These are phyloP conservation scores for Aureobasidium musti DNA, from an alignment of 2,329 filamentous ascomycete species.

Conservation along the genomic window DNA sequence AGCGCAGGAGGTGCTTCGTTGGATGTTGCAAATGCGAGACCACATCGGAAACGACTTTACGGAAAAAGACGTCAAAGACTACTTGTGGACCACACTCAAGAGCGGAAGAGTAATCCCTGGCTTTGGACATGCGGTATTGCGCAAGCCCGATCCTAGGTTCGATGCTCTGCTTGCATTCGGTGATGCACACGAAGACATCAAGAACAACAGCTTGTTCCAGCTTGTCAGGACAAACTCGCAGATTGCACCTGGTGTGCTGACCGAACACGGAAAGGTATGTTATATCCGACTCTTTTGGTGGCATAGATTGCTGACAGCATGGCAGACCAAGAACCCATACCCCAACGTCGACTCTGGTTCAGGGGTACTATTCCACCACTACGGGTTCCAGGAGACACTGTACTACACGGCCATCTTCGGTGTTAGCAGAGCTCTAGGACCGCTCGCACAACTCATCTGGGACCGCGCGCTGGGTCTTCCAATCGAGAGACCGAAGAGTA, in stretches of 20 bases:
- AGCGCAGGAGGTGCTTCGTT: constrained; percentile 94
- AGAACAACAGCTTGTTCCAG: constrained; percentile 84
- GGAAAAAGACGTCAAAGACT: constrained; percentile 79
- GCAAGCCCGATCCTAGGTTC: constrained; percentile 96
- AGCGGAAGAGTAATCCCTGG: constrained; percentile 92
- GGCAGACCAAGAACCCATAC: constrained; percentile 60
- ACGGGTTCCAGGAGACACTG: constrained; percentile 93
- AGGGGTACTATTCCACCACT: constrained; percentile 96
- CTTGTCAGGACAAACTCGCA: constrained; percentile 92
- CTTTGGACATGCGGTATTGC: constrained; percentile 92
- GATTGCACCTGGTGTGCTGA: constrained; percentile 86
- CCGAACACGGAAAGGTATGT: constrained; percentile 81
- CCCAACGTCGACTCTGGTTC: constrained; percentile 95
- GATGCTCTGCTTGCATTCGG: constrained; percentile 97
- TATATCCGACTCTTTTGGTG: constrained; percentile 8
- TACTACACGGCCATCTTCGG: constrained; percentile 82
- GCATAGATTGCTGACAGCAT: constrained; percentile 7
- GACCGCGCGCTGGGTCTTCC: constrained; percentile 89
- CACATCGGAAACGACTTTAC: constrained; percentile 75
- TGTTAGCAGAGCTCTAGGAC: constrained; percentile 74
- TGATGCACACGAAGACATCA: constrained; percentile 78
- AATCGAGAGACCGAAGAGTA: constrained; percentile 97
- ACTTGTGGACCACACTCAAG: constrained; percentile 91
- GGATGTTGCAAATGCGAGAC: constrained; percentile 95
- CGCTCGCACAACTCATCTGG: constrained; percentile 93